Evolutionary conservation across 805 yeast species (phyloP).

Genomic region (Vanderwaltozyma verrucispora): DNA sequence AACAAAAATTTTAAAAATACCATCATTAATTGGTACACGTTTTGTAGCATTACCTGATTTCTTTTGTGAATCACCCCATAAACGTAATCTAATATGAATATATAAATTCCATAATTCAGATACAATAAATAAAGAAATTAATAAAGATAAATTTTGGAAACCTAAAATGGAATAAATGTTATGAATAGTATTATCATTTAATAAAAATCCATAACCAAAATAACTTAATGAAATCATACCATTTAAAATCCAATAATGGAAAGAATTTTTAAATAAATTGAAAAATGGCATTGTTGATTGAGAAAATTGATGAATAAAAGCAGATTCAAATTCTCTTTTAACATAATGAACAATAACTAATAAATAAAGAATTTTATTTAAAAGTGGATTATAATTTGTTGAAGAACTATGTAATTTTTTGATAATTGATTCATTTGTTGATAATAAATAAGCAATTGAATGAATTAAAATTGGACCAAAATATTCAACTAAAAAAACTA

Average conservation of each 20-base stretch:
- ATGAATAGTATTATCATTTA: conserved; percentile 11
- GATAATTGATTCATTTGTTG: conserved; percentile 9
- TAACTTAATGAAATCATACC: conserved; percentile 47
- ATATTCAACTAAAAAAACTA: conserved; percentile 84
- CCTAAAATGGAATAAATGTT: conserved; percentile 9
- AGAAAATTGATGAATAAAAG: conserved; percentile 77
- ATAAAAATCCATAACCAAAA: conserved; percentile 39
- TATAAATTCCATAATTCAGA: conserved; percentile 65
- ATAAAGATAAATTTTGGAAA: conserved; percentile 15
- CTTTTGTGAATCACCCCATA: conserved; percentile 32
- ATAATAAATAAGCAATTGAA: conserved; percentile 46
- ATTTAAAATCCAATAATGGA: conserved; percentile 88
- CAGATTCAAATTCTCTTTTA: conserved; percentile 84
- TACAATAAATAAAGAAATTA: conserved; percentile 39
- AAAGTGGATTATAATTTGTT: conserved; percentile 12
- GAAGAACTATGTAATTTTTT: conserved; percentile 7
- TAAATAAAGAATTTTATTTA: conserved; percentile 26
- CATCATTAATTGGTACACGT: conserved; percentile 52
- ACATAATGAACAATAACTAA: conserved; percentile 64
- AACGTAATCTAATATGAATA: conserved; percentile 58
- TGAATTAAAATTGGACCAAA: conserved; percentile 83
- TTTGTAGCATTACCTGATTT: conserved; percentile 27
- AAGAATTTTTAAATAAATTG: conserved; percentile 78
- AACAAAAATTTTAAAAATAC: conserved; percentile 70
- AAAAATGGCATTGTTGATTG: conserved; percentile 85